Percentiles rank a stretch among this genome's conserved stretches.
Evolutionary conservation across 306 rosid species (phyloP).

Genomic region (Clitoria ternatea): DNA sequence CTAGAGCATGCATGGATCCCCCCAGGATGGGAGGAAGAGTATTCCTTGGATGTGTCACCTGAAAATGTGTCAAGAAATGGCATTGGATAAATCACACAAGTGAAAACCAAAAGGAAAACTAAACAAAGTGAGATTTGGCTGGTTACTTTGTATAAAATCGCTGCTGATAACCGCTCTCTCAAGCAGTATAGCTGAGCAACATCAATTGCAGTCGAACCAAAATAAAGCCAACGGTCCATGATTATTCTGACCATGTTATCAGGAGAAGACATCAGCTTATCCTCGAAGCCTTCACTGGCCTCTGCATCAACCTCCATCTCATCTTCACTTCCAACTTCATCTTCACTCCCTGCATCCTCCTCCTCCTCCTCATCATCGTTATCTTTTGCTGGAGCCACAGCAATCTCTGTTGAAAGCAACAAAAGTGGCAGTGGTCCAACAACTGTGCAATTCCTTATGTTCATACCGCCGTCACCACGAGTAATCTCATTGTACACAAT

Average conservation of each 20-base stretch:
- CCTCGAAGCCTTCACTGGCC: constrained; percentile 39
- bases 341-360: constrained; percentile 26
- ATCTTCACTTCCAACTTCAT: constrained; percentile 53
- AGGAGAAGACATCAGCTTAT: constrained; percentile 72
- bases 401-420: constrained; percentile 75
- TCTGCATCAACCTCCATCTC: constrained; percentile 45
- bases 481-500: constrained; percentile 72
- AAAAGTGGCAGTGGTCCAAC: constrained; percentile 78
- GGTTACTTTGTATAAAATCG: constrained; percentile 66
- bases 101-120: constrained; percentile 1
- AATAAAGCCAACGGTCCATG: constrained; percentile 79
- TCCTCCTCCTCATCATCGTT: constrained; percentile 19
- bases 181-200: constrained; percentile 89
- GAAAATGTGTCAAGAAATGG: constrained; percentile 30
- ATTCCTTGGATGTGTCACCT: constrained; percentile 61
- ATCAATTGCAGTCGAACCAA: constrained; percentile 72
- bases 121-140: background rate
- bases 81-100: background rate
- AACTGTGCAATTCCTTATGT: constrained; percentile 58
- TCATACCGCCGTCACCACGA: constrained; percentile 62
- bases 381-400: constrained; percentile 58
- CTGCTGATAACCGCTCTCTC: constrained; percentile 81
- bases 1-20: constrained; percentile 52
- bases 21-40: constrained; percentile 64
- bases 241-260: constrained; percentile 60